These are phyloP conservation scores for Mrakia hoshinonis DNA, from an alignment of 768 basidiomycete species.

Conservation along the genomic window DNA sequence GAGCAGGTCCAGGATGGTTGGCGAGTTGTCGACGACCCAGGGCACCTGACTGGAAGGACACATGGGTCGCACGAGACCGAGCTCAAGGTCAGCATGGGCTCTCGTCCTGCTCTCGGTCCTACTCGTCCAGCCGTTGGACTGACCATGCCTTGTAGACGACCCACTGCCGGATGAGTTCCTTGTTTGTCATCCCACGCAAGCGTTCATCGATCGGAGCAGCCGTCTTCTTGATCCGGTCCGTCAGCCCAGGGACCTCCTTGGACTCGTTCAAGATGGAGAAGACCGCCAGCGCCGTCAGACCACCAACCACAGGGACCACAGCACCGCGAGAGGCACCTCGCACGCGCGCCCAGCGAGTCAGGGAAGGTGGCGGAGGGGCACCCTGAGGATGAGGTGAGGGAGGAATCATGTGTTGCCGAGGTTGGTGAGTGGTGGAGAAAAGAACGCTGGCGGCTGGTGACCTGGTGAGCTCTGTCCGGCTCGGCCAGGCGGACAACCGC, in stretches of 20 bases:
- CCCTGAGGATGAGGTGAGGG: too few relatives aligned
- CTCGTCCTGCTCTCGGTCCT: background rate
- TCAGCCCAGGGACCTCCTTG: background rate
- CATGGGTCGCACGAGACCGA: background rate
- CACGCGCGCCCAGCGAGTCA: too few relatives aligned
- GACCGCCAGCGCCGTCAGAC: background rate
- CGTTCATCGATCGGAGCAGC: background rate
- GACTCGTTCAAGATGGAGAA: background rate
- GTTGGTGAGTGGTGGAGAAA: background rate
- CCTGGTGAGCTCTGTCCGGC: too few relatives aligned
- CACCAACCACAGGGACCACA: background rate
- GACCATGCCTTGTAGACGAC: constrained; percentile 24
- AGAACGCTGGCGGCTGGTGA: too few relatives aligned
- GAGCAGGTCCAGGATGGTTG: constrained; percentile 5
- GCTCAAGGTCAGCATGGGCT: constrained; percentile 9
- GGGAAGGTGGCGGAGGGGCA: too few relatives aligned
- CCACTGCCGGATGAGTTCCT: constrained; percentile 11
- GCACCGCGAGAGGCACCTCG: too few relatives aligned
- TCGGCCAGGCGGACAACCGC: too few relatives aligned
- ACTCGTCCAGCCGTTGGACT: background rate
- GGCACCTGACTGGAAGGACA: constrained; percentile 21
- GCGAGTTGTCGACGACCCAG: constrained; percentile 28
- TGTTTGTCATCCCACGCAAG: background rate
- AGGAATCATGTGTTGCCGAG: too few relatives aligned
- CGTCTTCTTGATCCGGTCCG: background rate